A percentile compares a stretch with the other conserved stretches of the same genome.
phyloP scores from a whole-genome alignment of 805 yeast species.

The Pichia gijzeniarum region DNA sequence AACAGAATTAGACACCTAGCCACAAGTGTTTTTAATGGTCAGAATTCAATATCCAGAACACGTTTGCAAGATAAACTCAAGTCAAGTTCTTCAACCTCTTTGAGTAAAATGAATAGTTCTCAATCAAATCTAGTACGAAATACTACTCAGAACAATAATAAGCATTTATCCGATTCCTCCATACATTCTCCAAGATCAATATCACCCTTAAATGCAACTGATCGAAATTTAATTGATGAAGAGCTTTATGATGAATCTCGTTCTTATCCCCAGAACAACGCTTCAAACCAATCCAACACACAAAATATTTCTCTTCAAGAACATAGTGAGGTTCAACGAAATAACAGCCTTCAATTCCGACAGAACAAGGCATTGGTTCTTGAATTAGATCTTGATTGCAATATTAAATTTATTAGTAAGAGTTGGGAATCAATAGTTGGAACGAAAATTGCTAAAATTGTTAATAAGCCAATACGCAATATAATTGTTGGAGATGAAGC shows the following conservation, averaged over 20 bases:
- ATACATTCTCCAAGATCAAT: slow-evolving; percentile 6
- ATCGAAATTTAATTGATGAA: slow-evolving; percentile 1
- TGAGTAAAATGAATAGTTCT: neutral
- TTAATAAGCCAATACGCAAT: slow-evolving; percentile 50
- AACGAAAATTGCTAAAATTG: slow-evolving; percentile 48
- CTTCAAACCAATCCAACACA: too few species aligned
- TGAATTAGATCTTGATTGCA: slow-evolving; percentile 77
- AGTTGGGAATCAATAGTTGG: slow-evolving; percentile 81
- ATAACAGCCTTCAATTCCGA: neutral
- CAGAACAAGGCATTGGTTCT: slow-evolving; percentile 50
- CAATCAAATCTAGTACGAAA: neutral
- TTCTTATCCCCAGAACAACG: neutral
- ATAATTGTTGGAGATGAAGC: slow-evolving; percentile 59
- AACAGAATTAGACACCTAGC: neutral
- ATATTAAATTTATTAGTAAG: slow-evolving; percentile 64
- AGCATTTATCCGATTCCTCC: neutral
- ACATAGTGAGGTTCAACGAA: too few species aligned
- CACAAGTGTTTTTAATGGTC: slow-evolving; percentile 1
- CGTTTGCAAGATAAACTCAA: neutral
- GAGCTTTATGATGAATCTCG: neutral
- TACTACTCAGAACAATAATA: neutral
- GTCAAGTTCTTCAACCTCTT: neutral
- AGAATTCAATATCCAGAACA: neutral
- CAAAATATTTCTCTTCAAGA: too few species aligned
- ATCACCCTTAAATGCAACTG: slow-evolving; percentile 6